Conservation (phyloP, 2,329 filamentous ascomycete genomes). For the Cladobotryum protrusum region DNA sequence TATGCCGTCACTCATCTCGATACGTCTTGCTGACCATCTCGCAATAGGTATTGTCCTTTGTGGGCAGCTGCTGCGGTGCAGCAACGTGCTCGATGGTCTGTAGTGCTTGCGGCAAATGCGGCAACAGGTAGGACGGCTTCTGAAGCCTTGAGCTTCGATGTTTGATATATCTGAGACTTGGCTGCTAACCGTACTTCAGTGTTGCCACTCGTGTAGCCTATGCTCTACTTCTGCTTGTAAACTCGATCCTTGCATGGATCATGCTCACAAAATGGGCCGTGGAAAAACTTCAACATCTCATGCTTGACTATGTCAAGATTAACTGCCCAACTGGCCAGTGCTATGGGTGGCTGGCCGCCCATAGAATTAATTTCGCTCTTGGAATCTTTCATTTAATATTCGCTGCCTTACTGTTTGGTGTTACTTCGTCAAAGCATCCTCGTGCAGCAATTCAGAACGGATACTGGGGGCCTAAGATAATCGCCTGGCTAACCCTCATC, state of each 20-base stretch:
- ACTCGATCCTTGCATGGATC: constrained; percentile 96
- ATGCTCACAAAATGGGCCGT: constrained; percentile 99
- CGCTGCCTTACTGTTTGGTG: constrained; percentile 77
- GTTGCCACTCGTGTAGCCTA: constrained; percentile 97
- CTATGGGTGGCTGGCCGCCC: constrained; percentile 92
- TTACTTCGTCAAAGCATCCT: constrained; percentile 78
- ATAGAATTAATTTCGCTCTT: constrained; percentile 96
- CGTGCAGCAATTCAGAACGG: constrained; percentile 90
- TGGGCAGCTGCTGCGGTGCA: constrained; percentile 89
- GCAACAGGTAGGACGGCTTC: constrained; percentile 65
- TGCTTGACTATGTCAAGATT: constrained; percentile 93
- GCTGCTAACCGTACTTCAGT: constrained; percentile 37
- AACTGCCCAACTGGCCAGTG: constrained; percentile 86
- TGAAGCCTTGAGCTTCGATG: not conserved
- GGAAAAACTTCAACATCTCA: constrained; percentile 86
- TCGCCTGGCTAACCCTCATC: constrained; percentile 80
- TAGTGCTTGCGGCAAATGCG: constrained; percentile 92
- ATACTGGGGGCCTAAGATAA: constrained; percentile 97
- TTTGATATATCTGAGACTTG: not conserved
- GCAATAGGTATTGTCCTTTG: constrained; percentile 64
- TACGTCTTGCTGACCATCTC: not conserved
- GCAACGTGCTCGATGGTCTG: constrained; percentile 95
- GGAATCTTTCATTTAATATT: constrained; percentile 89
- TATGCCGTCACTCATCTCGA: not conserved
- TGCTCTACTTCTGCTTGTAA: constrained; percentile 87